Percentiles rank a stretch among this genome's conserved stretches.
Conservation (phyloP, 805 yeast species). For the Alloascoidea hylecoeti region DNA sequence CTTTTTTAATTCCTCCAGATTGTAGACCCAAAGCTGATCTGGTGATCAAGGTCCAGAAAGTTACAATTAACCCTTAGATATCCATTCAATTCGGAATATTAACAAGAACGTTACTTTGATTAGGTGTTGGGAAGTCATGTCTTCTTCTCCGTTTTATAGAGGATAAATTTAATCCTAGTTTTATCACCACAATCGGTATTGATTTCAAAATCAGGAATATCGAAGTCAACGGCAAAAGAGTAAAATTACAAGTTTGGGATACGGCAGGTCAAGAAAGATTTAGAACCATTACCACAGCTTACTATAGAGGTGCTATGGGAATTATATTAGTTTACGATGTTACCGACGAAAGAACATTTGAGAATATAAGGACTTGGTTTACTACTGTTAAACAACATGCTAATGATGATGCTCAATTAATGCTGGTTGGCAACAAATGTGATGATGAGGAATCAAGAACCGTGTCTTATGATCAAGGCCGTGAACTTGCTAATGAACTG, state of each 20-base stretch:
- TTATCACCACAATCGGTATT: constrained; percentile 95
- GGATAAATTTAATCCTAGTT: constrained; percentile 92
- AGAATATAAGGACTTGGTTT: constrained; percentile 88
- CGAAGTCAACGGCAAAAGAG: constrained; percentile 82
- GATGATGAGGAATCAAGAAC: constrained; percentile 84
- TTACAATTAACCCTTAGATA: not conserved
- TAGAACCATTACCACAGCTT: constrained; percentile 94
- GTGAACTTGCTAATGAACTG: constrained; percentile 70
- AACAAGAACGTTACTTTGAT: not conserved
- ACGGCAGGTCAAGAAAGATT: constrained; percentile 98
- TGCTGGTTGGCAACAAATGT: constrained; percentile 90
- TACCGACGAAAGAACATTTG: constrained; percentile 91
- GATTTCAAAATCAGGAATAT: constrained; percentile 96
- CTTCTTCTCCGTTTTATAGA: constrained; percentile 84
- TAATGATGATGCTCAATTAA: constrained; percentile 85
- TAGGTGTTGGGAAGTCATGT: constrained; percentile 43
- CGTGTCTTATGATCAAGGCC: constrained; percentile 83
- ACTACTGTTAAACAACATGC: constrained; percentile 96
- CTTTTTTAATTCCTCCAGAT: not conserved
- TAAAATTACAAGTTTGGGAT: constrained; percentile 96
- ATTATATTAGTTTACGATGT: constrained; percentile 94
- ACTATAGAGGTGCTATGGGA: constrained; percentile 98
- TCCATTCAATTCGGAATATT: not conserved
- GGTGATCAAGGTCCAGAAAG: too few species aligned
- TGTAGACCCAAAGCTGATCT: too few species aligned